Percentiles rank a stretch among this genome's conserved stretches.
These are phyloP conservation scores for Sphagnum fallax DNA, from an alignment of 228 moss, liverwort and hornwort genomes.

Conservation along the genomic window DNA sequence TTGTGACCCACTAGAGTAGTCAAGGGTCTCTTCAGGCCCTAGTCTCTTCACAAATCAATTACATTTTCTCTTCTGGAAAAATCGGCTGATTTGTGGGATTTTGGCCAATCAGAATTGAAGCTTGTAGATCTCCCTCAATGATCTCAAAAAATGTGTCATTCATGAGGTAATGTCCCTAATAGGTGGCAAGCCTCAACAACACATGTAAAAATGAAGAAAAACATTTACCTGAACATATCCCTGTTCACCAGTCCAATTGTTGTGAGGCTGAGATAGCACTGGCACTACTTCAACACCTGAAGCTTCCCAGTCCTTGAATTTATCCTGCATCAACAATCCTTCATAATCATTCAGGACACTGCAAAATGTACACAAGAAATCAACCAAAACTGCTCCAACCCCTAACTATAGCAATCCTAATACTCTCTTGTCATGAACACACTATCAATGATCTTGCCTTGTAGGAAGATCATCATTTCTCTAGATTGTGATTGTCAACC, in stretches of 20 bases:
- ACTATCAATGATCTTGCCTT: neutral
- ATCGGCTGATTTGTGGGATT: too few relatives aligned
- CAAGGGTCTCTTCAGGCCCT: neutral
- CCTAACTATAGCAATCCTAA: neutral
- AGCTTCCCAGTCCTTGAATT: conserved; percentile 83
- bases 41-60: neutral
- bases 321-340: conserved; percentile 43
- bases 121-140: neutral
- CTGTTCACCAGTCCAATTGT: conserved; percentile 70
- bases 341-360: neutral
- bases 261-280: conserved; percentile 77
- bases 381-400: neutral
- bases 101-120: neutral
- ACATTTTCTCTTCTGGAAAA: neutral
- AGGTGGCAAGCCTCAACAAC: neutral
- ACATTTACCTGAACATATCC: conserved; percentile 81
- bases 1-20: too few relatives aligned
- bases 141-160: neutral
- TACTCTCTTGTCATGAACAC: too few relatives aligned
- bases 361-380: neutral
- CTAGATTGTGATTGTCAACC: neutral
- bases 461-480: neutral
- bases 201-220: neutral
- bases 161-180: neutral
- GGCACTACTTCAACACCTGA: conserved; percentile 85